These are phyloP conservation scores for Apiospora malaysiana DNA, from an alignment of 2,329 filamentous ascomycete species.

Conservation along the genomic window DNA sequence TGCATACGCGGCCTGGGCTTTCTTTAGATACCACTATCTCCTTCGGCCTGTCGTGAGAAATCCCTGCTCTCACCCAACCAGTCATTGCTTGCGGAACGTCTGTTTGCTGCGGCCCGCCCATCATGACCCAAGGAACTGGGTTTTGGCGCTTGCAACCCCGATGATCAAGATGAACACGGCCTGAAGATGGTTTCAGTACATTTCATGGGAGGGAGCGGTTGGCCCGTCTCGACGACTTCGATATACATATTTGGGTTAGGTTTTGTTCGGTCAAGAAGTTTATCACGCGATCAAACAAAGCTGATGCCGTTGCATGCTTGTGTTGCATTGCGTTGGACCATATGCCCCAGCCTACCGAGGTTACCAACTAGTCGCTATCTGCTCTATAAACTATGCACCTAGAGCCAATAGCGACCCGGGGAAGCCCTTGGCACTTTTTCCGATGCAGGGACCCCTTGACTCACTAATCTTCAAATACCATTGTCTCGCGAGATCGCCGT, in stretches of 20 bases:
- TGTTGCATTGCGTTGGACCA: not conserved
- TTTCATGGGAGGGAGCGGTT: too few relatives aligned
- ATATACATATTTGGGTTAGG: not conserved
- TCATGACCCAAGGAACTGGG: not conserved
- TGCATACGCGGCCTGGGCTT: not conserved
- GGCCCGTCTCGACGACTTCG: not conserved
- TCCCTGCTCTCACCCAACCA: not conserved
- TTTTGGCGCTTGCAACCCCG: not conserved
- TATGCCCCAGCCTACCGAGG: not conserved
- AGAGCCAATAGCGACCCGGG: not conserved
- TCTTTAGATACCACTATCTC: not conserved
- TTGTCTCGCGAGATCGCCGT: not conserved
- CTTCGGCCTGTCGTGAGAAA: not conserved
- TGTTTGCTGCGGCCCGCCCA: conserved; percentile 1
- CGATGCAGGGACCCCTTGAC: not conserved
- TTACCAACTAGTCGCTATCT: not conserved
- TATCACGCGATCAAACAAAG: not conserved
- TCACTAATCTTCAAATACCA: not conserved
- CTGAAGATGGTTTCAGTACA: not conserved
- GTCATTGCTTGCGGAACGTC: not conserved
- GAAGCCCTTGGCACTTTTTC: not conserved
- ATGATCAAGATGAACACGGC: not conserved
- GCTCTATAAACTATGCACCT: not conserved
- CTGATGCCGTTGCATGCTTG: not conserved
- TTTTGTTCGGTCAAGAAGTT: not conserved